Base-by-base conservation (phyloP, 176 grass and related monocot species). In the Zoysia japonica region DNA sequence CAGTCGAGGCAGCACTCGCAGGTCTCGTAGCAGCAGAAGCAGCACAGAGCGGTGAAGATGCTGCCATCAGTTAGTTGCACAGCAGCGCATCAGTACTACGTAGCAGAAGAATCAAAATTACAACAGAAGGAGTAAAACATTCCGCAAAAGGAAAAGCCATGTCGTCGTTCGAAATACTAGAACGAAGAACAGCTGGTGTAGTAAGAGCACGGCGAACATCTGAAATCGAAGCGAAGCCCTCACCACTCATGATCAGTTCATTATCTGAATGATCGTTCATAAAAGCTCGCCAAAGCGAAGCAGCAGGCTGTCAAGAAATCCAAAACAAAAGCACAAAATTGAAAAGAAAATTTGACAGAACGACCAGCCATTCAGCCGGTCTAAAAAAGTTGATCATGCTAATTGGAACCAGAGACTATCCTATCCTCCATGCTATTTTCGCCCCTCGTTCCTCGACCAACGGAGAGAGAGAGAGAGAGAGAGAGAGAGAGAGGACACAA, bases 1-100 rank as follows among this genome's bases (percentile, higher is more conserved):
- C 89, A 90, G 28, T 97, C 94, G 68, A 97, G 91, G 87, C 94
- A 94, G 72, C 94, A 97, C 85, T 97, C 94, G 52, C 94, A 97
- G 6, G 89, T 85, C 85, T 97, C 94, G 47, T 83, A 97, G 85
- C 94, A 97, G 89, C 94, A 97, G 78, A 90, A 97, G 87, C 94
- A 97, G 89, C 94, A 97, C 43, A 89, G 85, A 2, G 87, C 67
- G 10, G 94, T 72, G 82, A 94, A 94, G 16, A 97, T 70, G 54
- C 94, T 97, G 87, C 8, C 45, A 61, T 47, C 37, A 70, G 14
- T 72, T 4, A 70, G 14, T 72, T 4, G 47, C 11, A 47, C 28
- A 16, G 17, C 5, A 28, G 3, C 13, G 28, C 52, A 62, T 7
- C 6, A 0, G 44, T 79, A 28, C 28, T 28, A 28, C 28, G 28